These are phyloP conservation scores for Conticribra guillardii DNA, from an alignment of 108 stramenopile genomes.

Conservation along the genomic window DNA sequence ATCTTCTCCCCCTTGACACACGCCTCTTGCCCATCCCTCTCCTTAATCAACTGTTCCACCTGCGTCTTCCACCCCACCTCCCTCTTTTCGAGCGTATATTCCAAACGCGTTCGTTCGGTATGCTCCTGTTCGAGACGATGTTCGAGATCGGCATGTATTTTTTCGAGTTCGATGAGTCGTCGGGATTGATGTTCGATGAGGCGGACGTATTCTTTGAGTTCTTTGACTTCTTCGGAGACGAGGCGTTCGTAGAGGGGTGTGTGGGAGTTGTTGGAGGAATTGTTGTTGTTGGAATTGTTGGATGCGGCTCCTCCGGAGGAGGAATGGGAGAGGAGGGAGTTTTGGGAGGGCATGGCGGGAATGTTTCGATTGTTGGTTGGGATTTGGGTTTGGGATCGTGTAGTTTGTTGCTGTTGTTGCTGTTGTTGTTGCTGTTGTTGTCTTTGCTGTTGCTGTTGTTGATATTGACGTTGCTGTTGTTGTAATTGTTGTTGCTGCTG, in stretches of 20 bases:
- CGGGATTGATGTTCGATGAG: constrained; percentile 52
- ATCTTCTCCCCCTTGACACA: constrained; percentile 42
- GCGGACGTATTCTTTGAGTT: constrained; percentile 54
- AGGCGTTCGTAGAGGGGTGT: constrained; percentile 62
- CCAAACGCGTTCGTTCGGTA: constrained; percentile 29
- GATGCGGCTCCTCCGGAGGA: constrained; percentile 11
- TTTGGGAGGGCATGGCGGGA: constrained; percentile 13
- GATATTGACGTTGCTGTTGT: constrained; percentile 6
- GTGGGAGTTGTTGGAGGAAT: constrained; percentile 16
- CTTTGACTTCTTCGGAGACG: constrained; percentile 58
- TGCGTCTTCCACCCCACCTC: constrained; percentile 44
- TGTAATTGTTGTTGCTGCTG: constrained; percentile 14
- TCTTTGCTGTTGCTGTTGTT: constrained; percentile 8
- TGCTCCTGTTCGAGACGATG: constrained; percentile 44
- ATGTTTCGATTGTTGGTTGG: constrained; percentile 9
- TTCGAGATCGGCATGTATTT: constrained; percentile 50
- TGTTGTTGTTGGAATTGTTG: constrained; percentile 9
- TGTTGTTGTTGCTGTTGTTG: constrained; percentile 10
- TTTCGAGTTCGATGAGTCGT: constrained; percentile 44
- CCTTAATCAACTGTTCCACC: constrained; percentile 25
- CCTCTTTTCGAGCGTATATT: constrained; percentile 34
- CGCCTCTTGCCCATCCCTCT: constrained; percentile 26
- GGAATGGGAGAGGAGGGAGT: constrained; percentile 12
- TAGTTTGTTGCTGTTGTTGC: constrained; percentile 3
- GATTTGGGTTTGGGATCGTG: not conserved